Evolutionary conservation across 192 early-diverging fungal genomes (phyloP).

Genomic region (Ambispora gerdemannii): DNA sequence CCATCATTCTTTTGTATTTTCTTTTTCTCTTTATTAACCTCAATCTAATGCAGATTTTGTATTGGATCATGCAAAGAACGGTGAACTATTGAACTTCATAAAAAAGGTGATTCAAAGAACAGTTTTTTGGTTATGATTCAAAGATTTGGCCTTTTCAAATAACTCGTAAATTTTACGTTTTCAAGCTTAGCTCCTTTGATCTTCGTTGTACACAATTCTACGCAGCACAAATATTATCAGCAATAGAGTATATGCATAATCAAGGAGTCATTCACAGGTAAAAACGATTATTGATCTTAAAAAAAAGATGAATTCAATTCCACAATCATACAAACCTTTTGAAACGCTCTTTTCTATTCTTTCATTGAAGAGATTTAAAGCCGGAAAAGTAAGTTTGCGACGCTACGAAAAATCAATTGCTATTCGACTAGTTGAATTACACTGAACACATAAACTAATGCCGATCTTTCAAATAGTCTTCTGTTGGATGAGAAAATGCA

Average conservation of each 20-base stretch:
- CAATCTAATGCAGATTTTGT: constrained; percentile 91
- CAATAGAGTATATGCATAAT: constrained; percentile 85
- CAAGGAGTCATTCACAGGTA: constrained; percentile 78
- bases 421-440: not conserved
- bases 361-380: constrained; percentile 74
- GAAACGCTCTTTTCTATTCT: not conserved
- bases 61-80: constrained; percentile 84
- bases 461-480: constrained; percentile 55
- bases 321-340: too few species aligned
- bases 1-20: too few species aligned
- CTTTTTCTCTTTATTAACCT: too few species aligned
- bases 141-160: too few species aligned
- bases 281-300: constrained; percentile 5
- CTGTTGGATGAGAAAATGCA: constrained; percentile 86
- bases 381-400: constrained; percentile 74
- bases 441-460: too few species aligned
- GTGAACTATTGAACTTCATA: constrained; percentile 86
- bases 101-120: constrained; percentile 52
- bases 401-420: constrained; percentile 8
- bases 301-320: too few species aligned
- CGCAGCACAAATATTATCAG: constrained; percentile 78
- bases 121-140: too few species aligned
- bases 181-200: constrained; percentile 70
- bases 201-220: constrained; percentile 79
- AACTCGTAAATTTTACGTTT: not conserved